phyloP scores from a whole-genome alignment of 176 grass and related monocot species.

The Zea luxurians region DNA sequence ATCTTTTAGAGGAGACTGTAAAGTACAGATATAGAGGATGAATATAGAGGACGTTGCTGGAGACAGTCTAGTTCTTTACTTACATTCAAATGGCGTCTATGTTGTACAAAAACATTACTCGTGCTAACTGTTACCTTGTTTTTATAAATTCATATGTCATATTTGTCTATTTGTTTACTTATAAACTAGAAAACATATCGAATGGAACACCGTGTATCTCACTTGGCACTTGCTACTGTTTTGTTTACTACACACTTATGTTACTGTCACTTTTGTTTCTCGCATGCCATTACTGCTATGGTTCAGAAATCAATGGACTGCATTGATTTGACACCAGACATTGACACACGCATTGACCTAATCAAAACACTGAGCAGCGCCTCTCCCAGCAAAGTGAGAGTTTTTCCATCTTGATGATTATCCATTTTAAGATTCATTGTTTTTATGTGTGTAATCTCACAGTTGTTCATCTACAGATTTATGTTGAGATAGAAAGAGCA shows the following conservation, averaged over 20 bases:
- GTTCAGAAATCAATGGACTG: conserved; percentile 97
- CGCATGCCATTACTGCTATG: conserved; percentile 82
- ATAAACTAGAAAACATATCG: too few relatives aligned
- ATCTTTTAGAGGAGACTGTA: too few relatives aligned
- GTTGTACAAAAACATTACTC: too few relatives aligned
- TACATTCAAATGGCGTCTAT: too few relatives aligned
- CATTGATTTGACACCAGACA: conserved; percentile 81
- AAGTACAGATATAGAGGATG: too few relatives aligned
- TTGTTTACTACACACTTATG: neutral
- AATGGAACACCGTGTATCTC: too few relatives aligned
- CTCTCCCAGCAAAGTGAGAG: conserved; percentile 82
- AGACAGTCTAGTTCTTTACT: too few relatives aligned
- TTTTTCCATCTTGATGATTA: conserved; percentile 5
- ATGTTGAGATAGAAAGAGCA: conserved; percentile 97
- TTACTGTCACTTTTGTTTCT: neutral
- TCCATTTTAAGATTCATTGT: neutral
- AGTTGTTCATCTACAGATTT: conserved; percentile 58
- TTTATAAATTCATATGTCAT: too few relatives aligned
- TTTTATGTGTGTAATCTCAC: conserved; percentile 22
- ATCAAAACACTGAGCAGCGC: conserved; percentile 89
- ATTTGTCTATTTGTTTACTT: too few relatives aligned
- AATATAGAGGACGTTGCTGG: too few relatives aligned
- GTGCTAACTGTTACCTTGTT: too few relatives aligned
- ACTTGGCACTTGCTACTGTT: too few relatives aligned
- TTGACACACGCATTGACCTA: conserved; percentile 78